Evolutionary conservation across 306 rosid species (phyloP).

Genomic region (Citrullus amarus): DNA sequence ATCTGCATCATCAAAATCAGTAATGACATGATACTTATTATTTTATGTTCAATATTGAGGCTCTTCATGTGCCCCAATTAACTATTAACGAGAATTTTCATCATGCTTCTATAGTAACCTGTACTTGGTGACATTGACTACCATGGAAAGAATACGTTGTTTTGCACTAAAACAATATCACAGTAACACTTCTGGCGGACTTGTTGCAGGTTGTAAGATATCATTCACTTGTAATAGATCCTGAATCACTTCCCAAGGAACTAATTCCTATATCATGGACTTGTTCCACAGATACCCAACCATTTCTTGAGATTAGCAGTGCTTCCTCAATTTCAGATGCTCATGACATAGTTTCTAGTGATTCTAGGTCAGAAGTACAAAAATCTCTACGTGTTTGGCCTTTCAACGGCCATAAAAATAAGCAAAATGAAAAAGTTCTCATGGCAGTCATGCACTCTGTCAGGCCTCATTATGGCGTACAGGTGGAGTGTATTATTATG

Average conservation of each 20-base stretch:
- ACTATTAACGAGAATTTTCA: neutral
- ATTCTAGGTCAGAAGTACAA: conserved; percentile 19
- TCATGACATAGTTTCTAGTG: conserved; percentile 21
- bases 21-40: neutral
- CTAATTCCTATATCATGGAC: conserved; percentile 98
- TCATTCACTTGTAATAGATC: conserved; percentile 89
- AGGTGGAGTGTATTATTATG: conserved; percentile 41
- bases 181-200: conserved; percentile 8
- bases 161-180: neutral
- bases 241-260: conserved; percentile 71
- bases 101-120: neutral
- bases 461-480: conserved; percentile 95
- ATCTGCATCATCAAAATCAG: neutral
- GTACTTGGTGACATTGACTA: neutral
- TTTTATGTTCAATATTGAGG: neutral
- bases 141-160: neutral
- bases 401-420: conserved; percentile 17
- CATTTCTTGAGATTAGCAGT: conserved; percentile 35
- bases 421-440: conserved; percentile 36
- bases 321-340: conserved; percentile 24
- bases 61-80: neutral
- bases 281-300: conserved; percentile 40
- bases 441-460: conserved; percentile 89
- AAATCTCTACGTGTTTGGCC: conserved; percentile 23
- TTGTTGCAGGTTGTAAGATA: conserved; percentile 88